A percentile compares a stretch with the other conserved stretches of the same genome.
phyloP scores from a whole-genome alignment of 306 rosid species.

The Quillaja saponaria region DNA sequence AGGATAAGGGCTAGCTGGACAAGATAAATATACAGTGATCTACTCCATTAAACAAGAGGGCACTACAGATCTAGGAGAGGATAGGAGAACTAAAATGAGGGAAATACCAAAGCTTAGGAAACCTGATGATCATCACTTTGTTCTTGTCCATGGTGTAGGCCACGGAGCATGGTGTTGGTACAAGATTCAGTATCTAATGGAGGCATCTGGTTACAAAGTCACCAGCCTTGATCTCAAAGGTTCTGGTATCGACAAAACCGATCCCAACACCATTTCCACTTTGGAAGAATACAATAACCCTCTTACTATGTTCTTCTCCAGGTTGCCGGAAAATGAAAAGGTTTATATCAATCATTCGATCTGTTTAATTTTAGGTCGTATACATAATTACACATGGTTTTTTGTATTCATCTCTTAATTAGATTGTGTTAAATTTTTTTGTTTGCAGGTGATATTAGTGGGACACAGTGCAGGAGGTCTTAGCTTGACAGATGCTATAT shows the following conservation, averaged over 20 bases:
- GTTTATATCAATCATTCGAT: background rate
- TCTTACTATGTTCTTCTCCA: conserved; percentile 16
- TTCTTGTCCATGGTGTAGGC: conserved; percentile 14
- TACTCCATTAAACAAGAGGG: no score
- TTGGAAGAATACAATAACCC: conserved; percentile 24
- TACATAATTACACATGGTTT: no score
- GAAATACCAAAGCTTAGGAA: no score
- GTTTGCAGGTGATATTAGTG: conserved; percentile 31
- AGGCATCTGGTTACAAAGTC: conserved; percentile 18
- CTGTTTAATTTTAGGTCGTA: no score
- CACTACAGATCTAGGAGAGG: no score
- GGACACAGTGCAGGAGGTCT: conserved; percentile 42
- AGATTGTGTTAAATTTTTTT: no score
- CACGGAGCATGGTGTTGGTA: conserved; percentile 35
- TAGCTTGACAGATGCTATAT: conserved; percentile 33
- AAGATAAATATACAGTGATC: no score
- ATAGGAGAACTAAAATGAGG: no score
- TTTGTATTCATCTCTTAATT: no score
- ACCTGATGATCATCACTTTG: no score
- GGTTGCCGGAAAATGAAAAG: conserved; percentile 17
- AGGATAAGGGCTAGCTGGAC: no score
- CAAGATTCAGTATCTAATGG: conserved; percentile 8
- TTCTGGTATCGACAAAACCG: conserved; percentile 16
- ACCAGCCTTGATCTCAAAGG: conserved; percentile 27
- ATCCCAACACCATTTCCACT: conserved; percentile 24